Evolutionary conservation across 805 yeast species (phyloP), one percentile per base, ranked within the genome.

Genomic region (Jamesozyma lodderae): DNA sequence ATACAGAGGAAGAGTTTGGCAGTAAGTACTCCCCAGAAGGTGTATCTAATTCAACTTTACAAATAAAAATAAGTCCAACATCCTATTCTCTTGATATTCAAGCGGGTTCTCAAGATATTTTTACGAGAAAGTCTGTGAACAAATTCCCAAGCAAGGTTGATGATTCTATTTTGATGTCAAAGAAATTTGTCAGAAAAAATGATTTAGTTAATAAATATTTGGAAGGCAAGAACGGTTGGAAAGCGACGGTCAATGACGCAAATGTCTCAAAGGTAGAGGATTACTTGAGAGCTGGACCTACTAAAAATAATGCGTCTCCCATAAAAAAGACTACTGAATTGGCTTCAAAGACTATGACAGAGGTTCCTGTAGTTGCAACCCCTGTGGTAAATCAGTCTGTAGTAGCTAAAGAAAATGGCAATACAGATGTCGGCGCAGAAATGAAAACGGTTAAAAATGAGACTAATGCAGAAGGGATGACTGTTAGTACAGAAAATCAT

Each of bases 31-130:
- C 63, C 4, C 60, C 59, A 24, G 79, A 75, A 38, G 94, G 90
- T 10, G 68, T 70, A 30, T 71, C 79, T 3, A 72, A 72, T 34
- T 77, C 94, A 24, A 80, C 77, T 19, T 65, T 90, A 60, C 77
- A 77, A 52, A 90, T 92, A 15, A 79, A 84, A 33, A 73, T 90
- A 28, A 78, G 88, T 52, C 75, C 77, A 49, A 81, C 80, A 49
- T 76, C 87, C 3, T 92, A 85, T 60, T 71, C 83, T 45, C 63
- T 92, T 52, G 78, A 82, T 54, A 87, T 90, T 55, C 94, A 85
- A 54, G 71, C 81, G 4, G 78, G 72, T 5, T 75, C 95, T 0
- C 75, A 72, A 46, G 98, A 92, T 63, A 80, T 79, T 45, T 86
- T 82, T 51, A 72, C 85, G 2, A 69, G 94, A 35, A 70, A 68